phyloP scores from a whole-genome alignment of 140 eudicot genomes.

The Anethum foeniculum region DNA sequence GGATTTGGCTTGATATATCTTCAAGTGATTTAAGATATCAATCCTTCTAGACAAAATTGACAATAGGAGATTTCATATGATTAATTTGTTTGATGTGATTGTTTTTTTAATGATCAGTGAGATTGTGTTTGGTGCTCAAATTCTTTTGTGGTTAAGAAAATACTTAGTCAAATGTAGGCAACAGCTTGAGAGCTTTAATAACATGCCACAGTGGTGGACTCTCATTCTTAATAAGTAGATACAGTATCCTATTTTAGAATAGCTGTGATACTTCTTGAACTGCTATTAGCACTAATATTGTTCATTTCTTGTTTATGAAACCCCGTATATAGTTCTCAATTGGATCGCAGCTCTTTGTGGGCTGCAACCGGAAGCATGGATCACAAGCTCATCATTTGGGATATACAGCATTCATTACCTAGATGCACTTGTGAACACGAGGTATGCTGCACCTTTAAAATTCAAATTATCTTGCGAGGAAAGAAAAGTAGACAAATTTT shows the following conservation, averaged over 20 bases:
- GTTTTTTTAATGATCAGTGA: not conserved
- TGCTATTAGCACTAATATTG: not conserved
- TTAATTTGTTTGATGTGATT: not conserved
- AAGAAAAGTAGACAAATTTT: too few relatives aligned
- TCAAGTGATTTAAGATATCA: not conserved
- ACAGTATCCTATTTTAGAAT: not conserved
- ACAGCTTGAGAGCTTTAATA: not conserved
- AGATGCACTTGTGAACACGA: conserved; percentile 86
- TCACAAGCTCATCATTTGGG: conserved; percentile 82
- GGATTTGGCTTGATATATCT: not conserved
- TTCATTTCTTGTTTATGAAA: not conserved
- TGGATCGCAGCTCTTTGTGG: conserved; percentile 50
- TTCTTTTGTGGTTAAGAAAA: not conserved
- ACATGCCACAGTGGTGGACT: not conserved
- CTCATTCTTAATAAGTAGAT: not conserved
- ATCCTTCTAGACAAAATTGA: not conserved
- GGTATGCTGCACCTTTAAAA: conserved; percentile 27
- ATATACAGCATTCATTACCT: conserved; percentile 57
- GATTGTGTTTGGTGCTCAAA: not conserved
- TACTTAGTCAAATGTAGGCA: not conserved
- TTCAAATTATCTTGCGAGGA: not conserved
- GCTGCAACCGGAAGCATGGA: conserved; percentile 96
- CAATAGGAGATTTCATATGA: not conserved
- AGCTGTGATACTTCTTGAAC: not conserved
- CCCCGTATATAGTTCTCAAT: not conserved